These are phyloP conservation scores for Phytopythium oedochilum DNA, from an alignment of 352 stramenopile genomes.

Conservation along the genomic window DNA sequence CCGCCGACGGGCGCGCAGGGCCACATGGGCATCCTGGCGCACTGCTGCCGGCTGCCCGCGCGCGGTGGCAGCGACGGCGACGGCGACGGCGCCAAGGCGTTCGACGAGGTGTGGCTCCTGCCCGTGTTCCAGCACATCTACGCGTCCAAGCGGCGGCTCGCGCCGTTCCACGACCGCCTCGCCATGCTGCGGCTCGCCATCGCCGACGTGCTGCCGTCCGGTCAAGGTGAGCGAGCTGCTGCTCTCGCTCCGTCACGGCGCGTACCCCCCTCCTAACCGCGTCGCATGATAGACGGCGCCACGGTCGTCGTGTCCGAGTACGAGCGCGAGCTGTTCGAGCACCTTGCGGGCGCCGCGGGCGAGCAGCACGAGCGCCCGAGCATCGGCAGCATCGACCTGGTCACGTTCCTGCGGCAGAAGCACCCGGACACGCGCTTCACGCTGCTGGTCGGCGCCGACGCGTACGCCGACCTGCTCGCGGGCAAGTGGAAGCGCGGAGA, in stretches of 20 bases:
- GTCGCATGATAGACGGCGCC: conserved; percentile 7
- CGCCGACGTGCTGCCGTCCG: conserved; percentile 17
- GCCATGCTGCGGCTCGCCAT: conserved; percentile 65
- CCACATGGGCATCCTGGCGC: conserved; percentile 77
- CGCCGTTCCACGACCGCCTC: conserved; percentile 68
- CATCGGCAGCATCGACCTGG: conserved; percentile 75
- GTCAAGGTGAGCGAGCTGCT: background rate
- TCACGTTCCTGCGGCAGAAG: conserved; percentile 39
- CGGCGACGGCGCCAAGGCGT: conserved; percentile 10
- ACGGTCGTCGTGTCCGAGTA: conserved; percentile 46
- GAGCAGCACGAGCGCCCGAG: conserved; percentile 25
- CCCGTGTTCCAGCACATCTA: conserved; percentile 90
- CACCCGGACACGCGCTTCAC: conserved; percentile 55
- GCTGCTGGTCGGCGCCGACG: conserved; percentile 79
- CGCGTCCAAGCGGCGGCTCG: conserved; percentile 68
- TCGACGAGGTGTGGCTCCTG: conserved; percentile 88
- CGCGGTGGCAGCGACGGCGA: background rate
- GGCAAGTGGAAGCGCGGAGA: conserved; percentile 87
- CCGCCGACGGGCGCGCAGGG: conserved; percentile 60
- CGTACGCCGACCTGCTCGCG: conserved; percentile 70
- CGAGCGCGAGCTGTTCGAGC: conserved; percentile 69
- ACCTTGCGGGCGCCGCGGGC: conserved; percentile 8
- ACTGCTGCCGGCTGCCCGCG: conserved; percentile 29
- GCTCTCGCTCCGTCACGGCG: too few species aligned
- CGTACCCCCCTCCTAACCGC: too few species aligned